Base-by-base conservation (phyloP, 768 basidiomycete species). In the Tricholoma terreum region DNA sequence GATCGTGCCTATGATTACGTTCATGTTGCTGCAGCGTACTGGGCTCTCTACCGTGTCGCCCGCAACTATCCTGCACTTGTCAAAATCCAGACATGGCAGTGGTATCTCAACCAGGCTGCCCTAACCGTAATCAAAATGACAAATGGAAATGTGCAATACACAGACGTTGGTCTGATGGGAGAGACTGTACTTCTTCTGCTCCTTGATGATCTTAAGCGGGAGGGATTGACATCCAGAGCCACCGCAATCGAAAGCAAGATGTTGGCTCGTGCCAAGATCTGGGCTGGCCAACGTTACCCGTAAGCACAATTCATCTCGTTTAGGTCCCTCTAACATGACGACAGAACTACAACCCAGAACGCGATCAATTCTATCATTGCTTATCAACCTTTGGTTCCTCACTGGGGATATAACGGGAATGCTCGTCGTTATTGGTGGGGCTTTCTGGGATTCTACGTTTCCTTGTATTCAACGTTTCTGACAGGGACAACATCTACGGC, bases 321-420 rank as follows among this genome's bases (percentile, higher is more conserved):
- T 46, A 79, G 72, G 57, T 81, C 76, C 63, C 83, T 84, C n/a
- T n/a, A n/a, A n/a, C n/a, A n/a, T 71, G 81, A 81, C 59, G 77
- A 83, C 60, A 71, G 75, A 0, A 73, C 67, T 4, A 83, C 82
- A 2, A 77, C 81, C 2, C 69, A 71, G 31, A 83, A 83, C 62
- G 76, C 77, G 6, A 68, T 84, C 61, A 82, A 82, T 58, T 82
- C 82, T 1, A 81, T 83, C 50, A 63, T 84, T 49, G 82, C 81
- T 1, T 84, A 83, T 59, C 80, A 84, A 61, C 81, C 82, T 2
- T 72, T 79, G 6, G 75, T 83, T 33, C 76, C 82, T n/a, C 82
- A 83, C 64, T 84, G 82, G 82, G 82, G 81, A 14, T 83, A 83
- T 67, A 83, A 83, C 61, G 82, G 82, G 6, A 84, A 83, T 62